Evolutionary conservation across 108 stramenopile genomes (phyloP).

Genomic region (Thalassiosira profunda): DNA sequence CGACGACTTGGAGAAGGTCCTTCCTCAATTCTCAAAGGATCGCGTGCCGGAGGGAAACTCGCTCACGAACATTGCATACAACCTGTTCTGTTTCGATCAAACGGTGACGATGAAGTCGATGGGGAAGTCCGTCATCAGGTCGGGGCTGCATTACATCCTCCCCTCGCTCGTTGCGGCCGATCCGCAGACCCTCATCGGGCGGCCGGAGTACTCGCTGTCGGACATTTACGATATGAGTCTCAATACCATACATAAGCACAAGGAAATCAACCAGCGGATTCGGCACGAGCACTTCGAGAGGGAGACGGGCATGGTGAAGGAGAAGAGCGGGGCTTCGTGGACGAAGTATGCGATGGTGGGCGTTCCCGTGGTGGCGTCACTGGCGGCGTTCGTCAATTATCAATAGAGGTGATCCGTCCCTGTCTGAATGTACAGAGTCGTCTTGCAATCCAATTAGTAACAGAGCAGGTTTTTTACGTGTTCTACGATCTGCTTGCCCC

Average conservation of each 20-base stretch:
- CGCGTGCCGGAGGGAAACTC: constrained; percentile 67
- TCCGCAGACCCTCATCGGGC: constrained; percentile 35
- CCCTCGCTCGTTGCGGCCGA: constrained; percentile 36
- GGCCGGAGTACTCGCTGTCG: constrained; percentile 19
- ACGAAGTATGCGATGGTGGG: neutral
- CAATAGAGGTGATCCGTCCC: no score
- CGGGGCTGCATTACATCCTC: constrained; percentile 36
- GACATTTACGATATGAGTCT: constrained; percentile 51
- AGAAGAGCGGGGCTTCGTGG: constrained; percentile 10
- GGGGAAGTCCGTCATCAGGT: constrained; percentile 22
- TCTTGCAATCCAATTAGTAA: no score
- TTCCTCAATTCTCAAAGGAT: constrained; percentile 51
- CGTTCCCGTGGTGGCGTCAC: constrained; percentile 1
- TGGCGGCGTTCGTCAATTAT: no score
- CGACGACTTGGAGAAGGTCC: constrained; percentile 44
- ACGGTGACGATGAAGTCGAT: constrained; percentile 23
- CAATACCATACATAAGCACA: constrained; percentile 36
- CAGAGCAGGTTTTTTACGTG: no score
- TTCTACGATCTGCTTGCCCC: no score
- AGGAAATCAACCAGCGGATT: constrained; percentile 46
- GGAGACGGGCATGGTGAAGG: constrained; percentile 45
- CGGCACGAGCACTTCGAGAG: constrained; percentile 54
- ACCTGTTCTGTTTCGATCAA: constrained; percentile 55
- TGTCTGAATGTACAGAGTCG: no score
- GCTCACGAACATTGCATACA: constrained; percentile 43